These are phyloP conservation scores for Linnemannia elongata DNA, from an alignment of 192 early-diverging fungal genomes.

Conservation along the genomic window DNA sequence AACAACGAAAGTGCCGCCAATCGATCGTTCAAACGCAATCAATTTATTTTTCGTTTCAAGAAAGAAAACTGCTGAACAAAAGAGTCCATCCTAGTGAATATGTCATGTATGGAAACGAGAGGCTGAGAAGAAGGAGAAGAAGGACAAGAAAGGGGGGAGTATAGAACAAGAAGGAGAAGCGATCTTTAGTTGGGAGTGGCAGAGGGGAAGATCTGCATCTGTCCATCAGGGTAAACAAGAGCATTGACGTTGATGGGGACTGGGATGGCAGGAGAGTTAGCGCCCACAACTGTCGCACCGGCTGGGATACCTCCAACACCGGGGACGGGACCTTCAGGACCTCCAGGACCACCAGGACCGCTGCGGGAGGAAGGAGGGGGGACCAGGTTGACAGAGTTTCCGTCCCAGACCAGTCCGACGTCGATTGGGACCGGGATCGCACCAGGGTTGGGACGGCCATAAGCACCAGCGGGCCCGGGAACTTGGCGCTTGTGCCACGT, in stretches of 20 bases:
- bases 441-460: neutral
- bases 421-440: conserved; percentile 4
- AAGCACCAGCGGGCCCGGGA: no score
- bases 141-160: no score
- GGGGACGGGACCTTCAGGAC: neutral
- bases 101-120: neutral
- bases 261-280: neutral
- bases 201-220: conserved; percentile 10
- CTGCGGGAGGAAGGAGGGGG: neutral
- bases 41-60: no score
- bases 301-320: neutral
- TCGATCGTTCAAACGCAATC: no score
- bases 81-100: no score
- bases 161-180: neutral
- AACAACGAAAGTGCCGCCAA: no score
- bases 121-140: neutral
- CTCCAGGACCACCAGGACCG: neutral
- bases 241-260: conserved; percentile 19
- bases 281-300: no score
- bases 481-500: conserved; percentile 9
- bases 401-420: conserved; percentile 14
- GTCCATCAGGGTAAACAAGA: conserved; percentile 20
- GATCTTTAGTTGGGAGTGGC: neutral
- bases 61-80: no score
- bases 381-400: neutral